Evolutionary conservation across 495 filamentous ascomycete species (phyloP), one percentile per base, ranked within the genome.

Genomic region (Aspergillus conjunctus): DNA sequence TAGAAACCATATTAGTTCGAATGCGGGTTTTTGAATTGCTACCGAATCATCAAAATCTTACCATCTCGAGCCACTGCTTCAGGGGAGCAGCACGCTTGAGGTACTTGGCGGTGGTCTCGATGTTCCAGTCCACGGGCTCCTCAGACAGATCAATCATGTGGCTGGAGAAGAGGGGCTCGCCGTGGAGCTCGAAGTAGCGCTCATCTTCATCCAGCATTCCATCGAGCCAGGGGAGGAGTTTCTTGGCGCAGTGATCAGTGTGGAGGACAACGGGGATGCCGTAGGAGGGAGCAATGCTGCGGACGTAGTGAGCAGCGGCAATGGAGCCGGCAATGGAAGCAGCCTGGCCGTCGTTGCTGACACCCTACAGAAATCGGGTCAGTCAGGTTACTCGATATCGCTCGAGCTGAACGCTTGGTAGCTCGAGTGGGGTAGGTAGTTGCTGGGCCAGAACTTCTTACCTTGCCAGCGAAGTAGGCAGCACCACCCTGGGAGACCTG

Each of bases 51-150:
- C 10, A 22, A 44, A 12, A 22, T 69, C 83, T 68, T 75, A 93
- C 91, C 94, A 98, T 99, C 84, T 99, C 94, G 56, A 99, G 85
- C 91, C 91, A 99, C 75, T 97, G 91, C 81, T 96, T 96, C 91
- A 97, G 90, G 56, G 92, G 91, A 41, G 90, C 89, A 63, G 87
- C 90, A 62, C 93, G 87, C 85, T 96, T 88, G 39, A 97, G 82
- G 83, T 98, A 97, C 70, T 87, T 84, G 70, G 88, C 89, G 59
- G 92, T 97, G 67, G 91, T 96, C 62, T 85, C 65, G 68, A 99
- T 93, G 86, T 99, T 99, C 74, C 82, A 87, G 37, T 93, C 85
- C 54, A 96, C 87, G 31, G 81, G 72, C 81, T 98, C 94, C 83
- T 97, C 93, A 34, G 85, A 88, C 69, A 98, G 73, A 77, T 98